Conservation (phyloP, 169 alveolate genomes). For the Plasmodium malariae region DNA sequence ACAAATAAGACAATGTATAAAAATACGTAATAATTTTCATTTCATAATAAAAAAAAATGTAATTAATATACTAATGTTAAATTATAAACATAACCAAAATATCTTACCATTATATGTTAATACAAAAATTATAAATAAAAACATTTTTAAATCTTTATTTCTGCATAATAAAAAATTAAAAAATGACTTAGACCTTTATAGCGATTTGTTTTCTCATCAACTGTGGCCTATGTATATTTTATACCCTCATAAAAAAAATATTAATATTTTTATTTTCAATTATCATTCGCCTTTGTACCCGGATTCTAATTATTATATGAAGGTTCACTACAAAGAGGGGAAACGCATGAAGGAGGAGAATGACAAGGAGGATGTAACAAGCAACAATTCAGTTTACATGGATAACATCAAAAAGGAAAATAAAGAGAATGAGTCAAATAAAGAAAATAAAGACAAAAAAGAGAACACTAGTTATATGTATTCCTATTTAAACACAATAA, state of each 20-base stretch:
- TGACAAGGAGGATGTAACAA: background rate
- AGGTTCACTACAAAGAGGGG: background rate
- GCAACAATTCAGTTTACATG: background rate
- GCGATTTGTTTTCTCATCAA: constrained; percentile 29
- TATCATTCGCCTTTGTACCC: constrained; percentile 66
- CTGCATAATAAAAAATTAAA: constrained; percentile 46
- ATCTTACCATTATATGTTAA: constrained; percentile 31
- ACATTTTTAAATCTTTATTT: constrained; percentile 45
- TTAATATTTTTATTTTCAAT: constrained; percentile 49
- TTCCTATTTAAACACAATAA: constrained; percentile 21
- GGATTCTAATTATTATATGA: constrained; percentile 28
- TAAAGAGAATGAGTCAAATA: background rate
- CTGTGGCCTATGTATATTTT: constrained; percentile 65
- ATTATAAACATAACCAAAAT: constrained; percentile 62
- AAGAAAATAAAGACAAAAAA: constrained; percentile 1
- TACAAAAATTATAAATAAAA: constrained; percentile 20
- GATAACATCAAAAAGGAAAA: background rate
- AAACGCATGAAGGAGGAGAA: background rate
- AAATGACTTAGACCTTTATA: constrained; percentile 46
- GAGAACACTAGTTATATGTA: background rate
- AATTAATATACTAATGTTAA: constrained; percentile 27
- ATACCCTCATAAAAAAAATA: constrained; percentile 23
- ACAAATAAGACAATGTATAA: constrained; percentile 31
- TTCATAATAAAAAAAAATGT: constrained; percentile 14
- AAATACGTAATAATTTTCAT: constrained; percentile 49